A percentile compares a stretch with the other conserved stretches of the same genome.
phyloP scores from a whole-genome alignment of 2,329 filamentous ascomycete species.

The Neonectria faginata region DNA sequence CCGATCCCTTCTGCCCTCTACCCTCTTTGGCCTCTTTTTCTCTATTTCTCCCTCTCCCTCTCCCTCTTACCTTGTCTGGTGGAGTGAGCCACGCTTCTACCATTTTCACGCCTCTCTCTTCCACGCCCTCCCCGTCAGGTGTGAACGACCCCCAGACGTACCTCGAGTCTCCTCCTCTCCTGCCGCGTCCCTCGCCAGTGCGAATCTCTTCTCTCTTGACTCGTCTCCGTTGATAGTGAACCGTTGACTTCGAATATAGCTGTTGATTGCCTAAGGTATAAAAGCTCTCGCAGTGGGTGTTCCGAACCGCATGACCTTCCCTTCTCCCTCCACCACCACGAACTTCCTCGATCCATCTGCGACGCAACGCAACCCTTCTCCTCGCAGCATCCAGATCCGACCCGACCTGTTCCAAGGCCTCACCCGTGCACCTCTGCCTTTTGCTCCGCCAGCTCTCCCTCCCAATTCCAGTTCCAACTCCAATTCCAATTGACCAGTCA shows the following conservation, averaged over 20 bases:
- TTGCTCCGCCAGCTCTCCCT: constrained; percentile 3
- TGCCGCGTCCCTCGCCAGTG: constrained; percentile 26
- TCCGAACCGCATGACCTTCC: constrained; percentile 32
- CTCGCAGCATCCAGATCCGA: constrained; percentile 7
- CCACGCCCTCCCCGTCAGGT: constrained; percentile 32
- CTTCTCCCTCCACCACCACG: constrained; percentile 31
- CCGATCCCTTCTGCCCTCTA: background rate
- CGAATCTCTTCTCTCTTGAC: constrained; percentile 28
- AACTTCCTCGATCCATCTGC: constrained; percentile 24
- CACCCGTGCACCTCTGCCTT: constrained; percentile 4
- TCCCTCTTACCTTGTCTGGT: constrained; percentile 4
- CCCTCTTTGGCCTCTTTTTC: too few species aligned
- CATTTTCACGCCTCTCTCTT: background rate
- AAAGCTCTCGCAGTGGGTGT: constrained; percentile 40
- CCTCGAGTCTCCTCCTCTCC: constrained; percentile 23
- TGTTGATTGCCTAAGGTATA: constrained; percentile 36
- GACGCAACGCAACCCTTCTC: constrained; percentile 22
- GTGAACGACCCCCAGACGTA: constrained; percentile 27
- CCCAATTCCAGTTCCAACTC: background rate
- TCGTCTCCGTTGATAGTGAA: constrained; percentile 26
- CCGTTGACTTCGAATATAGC: constrained; percentile 20
- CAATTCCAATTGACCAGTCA: background rate
- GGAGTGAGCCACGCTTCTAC: constrained; percentile 27
- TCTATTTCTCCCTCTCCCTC: too few species aligned
- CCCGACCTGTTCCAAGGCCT: background rate